Evolutionary conservation across 2,329 filamentous ascomycete species (phyloP).

Genomic region (Paecilomyces sp.): DNA sequence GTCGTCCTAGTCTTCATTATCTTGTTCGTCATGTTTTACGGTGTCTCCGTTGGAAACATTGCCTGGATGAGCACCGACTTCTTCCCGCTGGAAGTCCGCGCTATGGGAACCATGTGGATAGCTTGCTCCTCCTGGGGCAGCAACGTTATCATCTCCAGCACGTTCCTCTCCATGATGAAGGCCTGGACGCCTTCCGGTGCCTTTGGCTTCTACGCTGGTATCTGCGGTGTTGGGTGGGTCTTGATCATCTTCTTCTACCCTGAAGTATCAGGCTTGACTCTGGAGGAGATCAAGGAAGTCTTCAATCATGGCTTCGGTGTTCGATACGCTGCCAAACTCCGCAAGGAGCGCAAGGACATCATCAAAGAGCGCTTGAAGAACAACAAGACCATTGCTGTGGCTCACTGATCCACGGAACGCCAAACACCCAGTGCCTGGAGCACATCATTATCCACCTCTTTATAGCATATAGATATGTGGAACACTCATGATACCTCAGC

Average conservation of each 20-base stretch:
- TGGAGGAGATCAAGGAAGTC: conserved; percentile 23
- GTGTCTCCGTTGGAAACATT: conserved; percentile 42
- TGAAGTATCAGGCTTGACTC: conserved; percentile 17
- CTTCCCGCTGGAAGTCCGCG: conserved; percentile 43
- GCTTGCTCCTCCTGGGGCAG: conserved; percentile 42
- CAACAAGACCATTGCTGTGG: neutral
- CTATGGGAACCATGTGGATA: conserved; percentile 44
- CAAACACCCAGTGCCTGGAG: neutral
- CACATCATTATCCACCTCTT: neutral
- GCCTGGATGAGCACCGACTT: conserved; percentile 45
- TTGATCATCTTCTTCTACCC: conserved; percentile 37
- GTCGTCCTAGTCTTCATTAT: conserved; percentile 40
- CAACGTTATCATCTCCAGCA: conserved; percentile 46
- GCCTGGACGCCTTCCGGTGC: conserved; percentile 43
- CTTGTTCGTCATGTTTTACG: conserved; percentile 39
- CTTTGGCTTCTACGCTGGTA: conserved; percentile 42
- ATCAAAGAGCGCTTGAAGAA: neutral
- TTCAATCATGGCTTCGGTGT: conserved; percentile 11
- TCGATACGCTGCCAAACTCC: conserved; percentile 3
- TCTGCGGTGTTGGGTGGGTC: conserved; percentile 37
- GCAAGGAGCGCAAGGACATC: neutral
- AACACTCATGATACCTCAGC: neutral
- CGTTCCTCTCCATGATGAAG: conserved; percentile 46
- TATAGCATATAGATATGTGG: neutral
- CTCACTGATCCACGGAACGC: neutral